Conservation (phyloP, 306 rosid genomes). For the Malus sylvestris region DNA sequence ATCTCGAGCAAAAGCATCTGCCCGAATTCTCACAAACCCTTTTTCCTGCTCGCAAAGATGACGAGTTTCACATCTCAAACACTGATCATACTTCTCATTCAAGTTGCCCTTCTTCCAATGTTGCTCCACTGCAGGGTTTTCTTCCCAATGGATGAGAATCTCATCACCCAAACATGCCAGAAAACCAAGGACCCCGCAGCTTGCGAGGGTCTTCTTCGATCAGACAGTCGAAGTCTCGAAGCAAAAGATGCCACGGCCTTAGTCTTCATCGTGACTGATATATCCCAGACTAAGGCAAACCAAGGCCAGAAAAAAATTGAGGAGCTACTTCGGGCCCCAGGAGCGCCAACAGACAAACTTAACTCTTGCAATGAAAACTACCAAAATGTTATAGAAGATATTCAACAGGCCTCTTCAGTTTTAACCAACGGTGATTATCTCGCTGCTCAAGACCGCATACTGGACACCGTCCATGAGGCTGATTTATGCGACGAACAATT, state of each 20-base stretch:
- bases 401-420: constrained; percentile 30
- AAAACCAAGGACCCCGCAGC: too few relatives aligned
- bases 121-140: not conserved
- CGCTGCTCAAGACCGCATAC: constrained; percentile 30
- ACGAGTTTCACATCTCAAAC: not conserved
- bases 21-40: not conserved
- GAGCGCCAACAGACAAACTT: not conserved
- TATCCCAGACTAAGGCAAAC: too few relatives aligned
- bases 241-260: constrained; percentile 10
- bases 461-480: constrained; percentile 31
- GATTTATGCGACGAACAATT: constrained; percentile 22
- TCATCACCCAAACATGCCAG: too few relatives aligned
- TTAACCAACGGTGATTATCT: constrained; percentile 18
- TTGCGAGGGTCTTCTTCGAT: too few relatives aligned
- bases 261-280: too few relatives aligned
- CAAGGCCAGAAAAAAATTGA: not conserved
- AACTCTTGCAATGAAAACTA: constrained; percentile 16
- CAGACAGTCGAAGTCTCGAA: not conserved
- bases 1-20: too few relatives aligned
- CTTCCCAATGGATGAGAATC: not conserved
- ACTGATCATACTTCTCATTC: not conserved
- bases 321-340: not conserved
- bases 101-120: not conserved
- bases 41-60: not conserved
- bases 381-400: not conserved